Evolutionary conservation across 2,329 filamentous ascomycete genomes (phyloP), one percentile per base, ranked within the genome.

Genomic region (Curvularia spicifera): DNA sequence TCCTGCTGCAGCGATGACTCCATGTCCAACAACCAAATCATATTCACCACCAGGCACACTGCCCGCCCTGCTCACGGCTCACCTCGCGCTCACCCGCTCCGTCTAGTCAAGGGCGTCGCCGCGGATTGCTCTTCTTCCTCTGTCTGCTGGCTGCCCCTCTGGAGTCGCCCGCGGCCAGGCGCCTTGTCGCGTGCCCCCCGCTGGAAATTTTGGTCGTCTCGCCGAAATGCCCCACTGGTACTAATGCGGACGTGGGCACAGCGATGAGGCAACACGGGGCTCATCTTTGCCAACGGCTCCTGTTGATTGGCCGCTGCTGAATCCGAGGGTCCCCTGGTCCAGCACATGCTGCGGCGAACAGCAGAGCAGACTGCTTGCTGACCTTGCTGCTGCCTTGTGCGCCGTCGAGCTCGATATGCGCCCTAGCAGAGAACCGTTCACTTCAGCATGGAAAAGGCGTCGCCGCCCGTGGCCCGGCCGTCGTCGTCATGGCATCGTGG

Each of bases 171-270:
- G 28, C 54, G 52, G 29, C 53, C 33, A n/a, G 13, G 13, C 33
- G 13, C 33, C 7, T n/a, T 61, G 65, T 70, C 68, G 68, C 67
- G 67, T 70, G 68, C 65, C 59, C 63, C 65, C 58, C 65, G n/a
- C 57, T 55, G 24, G 56, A 67, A 60, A 56, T 59, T 57, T 61
- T 64, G 56, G 51, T 52, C 33, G 51, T 63, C 51, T 58, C 49
- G 59, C 59, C 57, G 53, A 54, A 51, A 51, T 65, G 70, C 71
- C 73, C 72, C 73, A 73, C 72, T 66, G 61, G 68, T 66, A 65
- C 66, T 71, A 69, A 66, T 65, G 56, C 60, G 66, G 61, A 63
- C 62, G 58, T 60, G 61, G 53, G 63, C 63, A 65, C 67, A 70
- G 64, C 57, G 60, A 67, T 68, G 70, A 73, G 68, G 68, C 71